Conservation (phyloP, 2,329 filamentous ascomycete species). For the Cyphellophora attinorum region DNA sequence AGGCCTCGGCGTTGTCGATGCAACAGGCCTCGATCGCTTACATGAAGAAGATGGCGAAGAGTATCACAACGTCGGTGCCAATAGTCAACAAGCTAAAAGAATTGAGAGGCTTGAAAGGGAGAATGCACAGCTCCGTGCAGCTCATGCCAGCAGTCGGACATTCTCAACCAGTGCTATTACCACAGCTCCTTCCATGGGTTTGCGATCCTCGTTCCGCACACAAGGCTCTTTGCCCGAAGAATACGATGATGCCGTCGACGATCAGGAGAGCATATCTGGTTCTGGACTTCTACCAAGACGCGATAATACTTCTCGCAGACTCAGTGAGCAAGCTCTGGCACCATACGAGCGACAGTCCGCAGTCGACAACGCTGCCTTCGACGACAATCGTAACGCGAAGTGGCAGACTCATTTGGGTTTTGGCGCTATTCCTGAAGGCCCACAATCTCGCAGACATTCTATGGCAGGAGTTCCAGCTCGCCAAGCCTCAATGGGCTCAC, state of each 20-base stretch:
- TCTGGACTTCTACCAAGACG: constrained; percentile 25
- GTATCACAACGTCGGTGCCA: constrained; percentile 26
- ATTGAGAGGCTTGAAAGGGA: constrained; percentile 38
- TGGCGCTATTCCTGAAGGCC: constrained; percentile 32
- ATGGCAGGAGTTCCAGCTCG: constrained; percentile 42
- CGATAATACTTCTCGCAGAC: constrained; percentile 27
- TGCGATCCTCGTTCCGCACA: constrained; percentile 28
- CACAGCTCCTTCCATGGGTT: constrained; percentile 21
- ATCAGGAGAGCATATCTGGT: constrained; percentile 32
- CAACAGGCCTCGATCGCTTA: constrained; percentile 35
- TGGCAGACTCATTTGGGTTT: constrained; percentile 43
- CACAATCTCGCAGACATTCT: constrained; percentile 42
- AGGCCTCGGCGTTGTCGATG: constrained; percentile 36
- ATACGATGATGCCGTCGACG: constrained; percentile 33
- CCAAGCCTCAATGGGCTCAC: constrained; percentile 32
- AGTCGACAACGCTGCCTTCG: constrained; percentile 33
- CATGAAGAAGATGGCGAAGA: constrained; percentile 38
- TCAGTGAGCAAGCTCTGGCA: constrained; percentile 35
- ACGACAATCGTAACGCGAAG: constrained; percentile 37
- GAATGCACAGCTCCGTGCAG: constrained; percentile 35
- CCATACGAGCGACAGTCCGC: constrained; percentile 31
- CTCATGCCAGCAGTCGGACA: constrained; percentile 30
- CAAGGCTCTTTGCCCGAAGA: constrained; percentile 33
- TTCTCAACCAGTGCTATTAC: constrained; percentile 29
- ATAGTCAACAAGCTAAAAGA: constrained; percentile 31